These are phyloP conservation scores for Asterochloris erici DNA, from an alignment of 139 green algal species.

Conservation along the genomic window DNA sequence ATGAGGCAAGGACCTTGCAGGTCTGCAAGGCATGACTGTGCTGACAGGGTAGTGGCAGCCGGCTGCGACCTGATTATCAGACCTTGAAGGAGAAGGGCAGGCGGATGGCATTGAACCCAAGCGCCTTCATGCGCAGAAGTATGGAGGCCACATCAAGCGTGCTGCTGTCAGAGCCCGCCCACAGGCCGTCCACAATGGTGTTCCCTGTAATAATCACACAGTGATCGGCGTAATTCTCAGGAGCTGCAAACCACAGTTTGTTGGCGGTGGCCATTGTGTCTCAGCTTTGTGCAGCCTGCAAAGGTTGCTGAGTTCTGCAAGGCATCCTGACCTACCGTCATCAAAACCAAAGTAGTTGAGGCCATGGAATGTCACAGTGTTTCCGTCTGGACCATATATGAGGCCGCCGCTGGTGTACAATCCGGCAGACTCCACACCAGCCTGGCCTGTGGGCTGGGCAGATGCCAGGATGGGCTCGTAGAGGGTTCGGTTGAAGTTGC, in stretches of 20 bases:
- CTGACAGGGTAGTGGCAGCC: background rate
- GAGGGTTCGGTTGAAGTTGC: background rate
- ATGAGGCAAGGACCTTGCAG: background rate
- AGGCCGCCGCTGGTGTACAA: slow-evolving; percentile 21
- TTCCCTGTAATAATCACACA: no score
- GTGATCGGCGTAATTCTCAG: no score
- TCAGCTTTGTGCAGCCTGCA: no score
- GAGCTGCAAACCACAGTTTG: no score
- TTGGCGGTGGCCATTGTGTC: no score
- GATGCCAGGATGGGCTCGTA: no score
- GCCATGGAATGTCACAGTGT: slow-evolving; percentile 18
- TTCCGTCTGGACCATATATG: slow-evolving; percentile 24
- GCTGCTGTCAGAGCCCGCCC: slow-evolving; percentile 1
- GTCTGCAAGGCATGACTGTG: background rate
- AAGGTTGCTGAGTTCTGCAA: no score
- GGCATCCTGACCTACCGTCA: background rate
- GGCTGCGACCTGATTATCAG: no score
- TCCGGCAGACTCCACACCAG: slow-evolving; percentile 9
- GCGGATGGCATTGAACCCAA: slow-evolving; percentile 59
- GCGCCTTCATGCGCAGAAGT: slow-evolving; percentile 48
- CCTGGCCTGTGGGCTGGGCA: background rate
- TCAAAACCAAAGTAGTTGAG: slow-evolving; percentile 34
- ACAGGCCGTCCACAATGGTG: slow-evolving; percentile 11
- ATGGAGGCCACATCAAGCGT: slow-evolving; percentile 40
- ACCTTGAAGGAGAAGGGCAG: slow-evolving; percentile 47